phyloP scores from a whole-genome alignment of 108 stramenopile genomes.

The Cylindrotheca closterium region DNA sequence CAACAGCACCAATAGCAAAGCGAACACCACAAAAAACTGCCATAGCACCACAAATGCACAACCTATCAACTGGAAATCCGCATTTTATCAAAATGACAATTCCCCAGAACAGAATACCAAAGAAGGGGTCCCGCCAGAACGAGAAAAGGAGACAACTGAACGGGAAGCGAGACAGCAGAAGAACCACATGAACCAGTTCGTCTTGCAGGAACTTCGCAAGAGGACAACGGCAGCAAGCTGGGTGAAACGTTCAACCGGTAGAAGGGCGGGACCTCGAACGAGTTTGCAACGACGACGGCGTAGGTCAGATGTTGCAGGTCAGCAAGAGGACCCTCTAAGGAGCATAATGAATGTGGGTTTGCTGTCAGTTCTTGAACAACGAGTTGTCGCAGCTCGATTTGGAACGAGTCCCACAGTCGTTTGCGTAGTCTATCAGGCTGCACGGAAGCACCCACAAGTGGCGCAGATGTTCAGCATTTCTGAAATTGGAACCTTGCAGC shows the following conservation, averaged over 20 bases:
- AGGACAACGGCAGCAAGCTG: not conserved
- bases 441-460: not conserved
- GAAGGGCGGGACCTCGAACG: not conserved
- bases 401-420: conserved; percentile 12
- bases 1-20: not conserved
- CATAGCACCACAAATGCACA: not conserved
- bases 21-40: not conserved
- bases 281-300: not conserved
- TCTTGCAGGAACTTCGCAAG: conserved; percentile 17
- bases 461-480: conserved; percentile 19
- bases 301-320: conserved; percentile 1
- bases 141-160: not conserved
- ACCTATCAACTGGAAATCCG: not conserved
- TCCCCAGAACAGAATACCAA: not conserved
- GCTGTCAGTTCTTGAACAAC: conserved; percentile 1
- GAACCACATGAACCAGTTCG: conserved; percentile 14
- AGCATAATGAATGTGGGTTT: conserved; percentile 16
- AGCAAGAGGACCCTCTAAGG: conserved; percentile 2
- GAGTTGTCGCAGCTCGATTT: conserved; percentile 24
- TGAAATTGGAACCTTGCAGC: conserved; percentile 7
- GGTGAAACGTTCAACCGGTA: not conserved
- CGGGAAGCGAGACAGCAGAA: not conserved
- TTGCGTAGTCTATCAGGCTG: conserved; percentile 18
- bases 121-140: not conserved
- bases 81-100: not conserved